Base-by-base conservation (phyloP, 2,329 filamentous ascomycete species). In the Alternaria panax region DNA sequence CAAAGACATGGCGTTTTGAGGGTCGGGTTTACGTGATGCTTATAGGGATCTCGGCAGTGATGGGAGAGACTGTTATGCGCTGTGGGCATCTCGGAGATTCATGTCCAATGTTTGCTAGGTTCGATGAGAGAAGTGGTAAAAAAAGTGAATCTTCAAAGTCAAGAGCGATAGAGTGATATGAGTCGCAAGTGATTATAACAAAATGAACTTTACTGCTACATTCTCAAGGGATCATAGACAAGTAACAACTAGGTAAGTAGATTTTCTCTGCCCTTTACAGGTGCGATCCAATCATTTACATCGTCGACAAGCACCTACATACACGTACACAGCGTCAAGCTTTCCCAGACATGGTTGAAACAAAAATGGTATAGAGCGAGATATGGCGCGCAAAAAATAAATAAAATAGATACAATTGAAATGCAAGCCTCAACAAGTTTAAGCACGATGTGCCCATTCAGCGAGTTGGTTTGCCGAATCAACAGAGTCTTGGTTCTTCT, bases 401-500 rank as follows among this genome's bases (percentile, higher is more conserved):
- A 20, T 41, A 12, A 41, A 41, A 41, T 41, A n/a, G n/a, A n/a
- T 22, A 48, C 14, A 51, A 41, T 20, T 41, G 20, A 41, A 41
- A 41, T 41, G 20, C 12, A 24, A 51, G 28, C 47, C 52, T 30
- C 12, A 47, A 20, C 38, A 46, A 46, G 28, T 27, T 36, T 65
- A 75, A 32, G 69, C 67, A 40, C 73, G 71, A 54, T 76, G 73
- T 27, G 75, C 74, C 74, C 75, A 78, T 50, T 77, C 73, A 12
- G 73, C 70, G 28, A 76, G 70, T 62, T 76, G 72, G 45, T 73
- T 67, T 2, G 67, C 70, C 30, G 75, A 78, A 57, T 77, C 75
- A 12, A 77, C 57, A 4, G 75, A 77, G 42, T 70, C 72, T 50
- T 78, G 75, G 50, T 74, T 76, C 68, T 78, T 78, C 69, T 78